These are phyloP conservation scores for Jamesozyma gamospora DNA, from an alignment of 805 yeast genomes.

Conservation along the genomic window DNA sequence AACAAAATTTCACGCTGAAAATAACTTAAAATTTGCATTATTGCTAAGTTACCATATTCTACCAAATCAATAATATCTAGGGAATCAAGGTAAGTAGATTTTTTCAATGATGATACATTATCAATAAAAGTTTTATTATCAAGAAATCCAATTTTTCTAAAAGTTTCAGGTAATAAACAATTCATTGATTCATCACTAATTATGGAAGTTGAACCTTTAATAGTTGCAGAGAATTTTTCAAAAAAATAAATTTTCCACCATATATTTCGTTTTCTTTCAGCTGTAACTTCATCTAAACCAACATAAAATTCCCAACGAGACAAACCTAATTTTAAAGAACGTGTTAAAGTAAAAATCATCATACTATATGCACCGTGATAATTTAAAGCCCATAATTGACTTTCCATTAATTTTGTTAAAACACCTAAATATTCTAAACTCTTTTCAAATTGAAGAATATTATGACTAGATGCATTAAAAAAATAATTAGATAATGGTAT, in stretches of 20 bases:
- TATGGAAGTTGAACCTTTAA: slow-evolving; percentile 15
- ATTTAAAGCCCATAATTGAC: slow-evolving; percentile 21
- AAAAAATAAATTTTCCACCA: slow-evolving; percentile 26
- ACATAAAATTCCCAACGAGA: slow-evolving; percentile 28
- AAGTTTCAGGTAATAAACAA: slow-evolving; percentile 19
- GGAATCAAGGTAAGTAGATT: slow-evolving; percentile 9
- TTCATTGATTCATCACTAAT: slow-evolving; percentile 17
- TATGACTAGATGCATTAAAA: slow-evolving; percentile 18
- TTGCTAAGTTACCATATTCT: slow-evolving; percentile 17
- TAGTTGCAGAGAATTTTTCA: slow-evolving; percentile 13
- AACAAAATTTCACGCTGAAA: slow-evolving; percentile 18
- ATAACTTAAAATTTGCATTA: slow-evolving; percentile 11
- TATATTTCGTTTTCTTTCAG: slow-evolving; percentile 21
- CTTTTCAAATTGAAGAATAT: slow-evolving; percentile 7
- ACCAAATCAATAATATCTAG: slow-evolving; percentile 8
- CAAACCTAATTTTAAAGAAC: slow-evolving; percentile 21
- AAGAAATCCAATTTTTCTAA: slow-evolving; percentile 19
- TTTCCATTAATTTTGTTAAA: slow-evolving; percentile 16
- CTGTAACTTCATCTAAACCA: slow-evolving; percentile 24
- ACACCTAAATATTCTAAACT: slow-evolving; percentile 22
- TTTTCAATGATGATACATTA: slow-evolving; percentile 7
- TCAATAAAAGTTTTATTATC: slow-evolving; percentile 14
- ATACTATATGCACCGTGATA: slow-evolving; percentile 16
- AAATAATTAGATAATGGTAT: slow-evolving; percentile 17
- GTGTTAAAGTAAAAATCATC: slow-evolving; percentile 15